phyloP scores from a whole-genome alignment of 106 monocot genomes.

The Apostasia shenzhenica region DNA sequence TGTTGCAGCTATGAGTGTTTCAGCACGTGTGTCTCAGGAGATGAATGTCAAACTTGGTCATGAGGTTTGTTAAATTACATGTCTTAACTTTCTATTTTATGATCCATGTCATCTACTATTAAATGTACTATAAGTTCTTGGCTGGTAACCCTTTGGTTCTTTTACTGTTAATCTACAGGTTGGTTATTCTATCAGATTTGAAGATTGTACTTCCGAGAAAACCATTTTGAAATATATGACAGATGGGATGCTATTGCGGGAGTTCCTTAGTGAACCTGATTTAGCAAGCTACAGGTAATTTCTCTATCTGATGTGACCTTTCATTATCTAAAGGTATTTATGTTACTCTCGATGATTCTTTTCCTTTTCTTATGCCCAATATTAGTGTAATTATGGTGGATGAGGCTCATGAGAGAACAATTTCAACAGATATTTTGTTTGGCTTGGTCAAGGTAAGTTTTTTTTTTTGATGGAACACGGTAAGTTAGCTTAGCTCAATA shows the following conservation, averaged over 20 bases:
- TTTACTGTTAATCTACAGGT: slow-evolving; percentile 40
- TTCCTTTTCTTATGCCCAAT: not conserved
- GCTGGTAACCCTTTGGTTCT: not conserved
- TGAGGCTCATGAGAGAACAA: slow-evolving; percentile 79
- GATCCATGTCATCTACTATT: not conserved
- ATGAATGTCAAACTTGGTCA: slow-evolving; percentile 95
- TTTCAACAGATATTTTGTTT: slow-evolving; percentile 18
- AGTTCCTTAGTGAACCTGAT: slow-evolving; percentile 97
- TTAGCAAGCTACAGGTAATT: slow-evolving; percentile 77
- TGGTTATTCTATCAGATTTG: slow-evolving; percentile 96
- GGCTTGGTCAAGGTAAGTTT: slow-evolving; percentile 12
- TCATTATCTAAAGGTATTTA: slow-evolving; percentile 1
- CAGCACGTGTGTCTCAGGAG: slow-evolving; percentile 86
- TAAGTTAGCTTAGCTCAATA: not conserved
- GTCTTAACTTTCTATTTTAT: not conserved
- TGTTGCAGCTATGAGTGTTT: slow-evolving; percentile 91
- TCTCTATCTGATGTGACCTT: not conserved
- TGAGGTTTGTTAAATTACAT: slow-evolving; percentile 42
- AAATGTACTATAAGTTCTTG: not conserved
- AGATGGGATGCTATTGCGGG: slow-evolving; percentile 89
- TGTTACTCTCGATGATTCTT: not conserved
- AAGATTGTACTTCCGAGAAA: slow-evolving; percentile 94
- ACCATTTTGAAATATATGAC: slow-evolving; percentile 94
- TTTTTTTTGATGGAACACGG: not conserved
- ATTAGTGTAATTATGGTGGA: slow-evolving; percentile 89